Base-by-base conservation (phyloP, 768 basidiomycete genomes). In the Pisolithus albus region DNA sequence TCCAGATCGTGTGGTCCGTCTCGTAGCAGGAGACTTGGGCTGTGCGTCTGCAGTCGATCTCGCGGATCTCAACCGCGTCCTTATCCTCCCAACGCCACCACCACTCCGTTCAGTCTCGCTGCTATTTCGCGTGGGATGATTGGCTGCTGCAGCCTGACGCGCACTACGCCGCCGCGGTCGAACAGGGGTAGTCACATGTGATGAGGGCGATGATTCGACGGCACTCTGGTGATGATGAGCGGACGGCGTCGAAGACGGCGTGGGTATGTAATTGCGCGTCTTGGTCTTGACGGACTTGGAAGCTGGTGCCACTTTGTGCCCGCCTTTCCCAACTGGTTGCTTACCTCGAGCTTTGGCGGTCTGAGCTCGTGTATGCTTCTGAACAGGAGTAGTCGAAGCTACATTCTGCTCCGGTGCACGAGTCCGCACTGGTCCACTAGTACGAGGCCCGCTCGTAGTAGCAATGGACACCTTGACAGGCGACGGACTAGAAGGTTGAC, bases 401-500 rank as follows among this genome's bases (percentile, higher is more conserved):
- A 7, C 37, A 10, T 52, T 49, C 18, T 52, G 46, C 13, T 38
- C 2, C 19, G 51, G 49, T 1, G 30, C 48, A 11, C 50, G 43
- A 28, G 37, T 52, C 16, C 32, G 32, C 18, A 46, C 50, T 7
- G 32, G 40, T 9, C 43, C n/a, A 44, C 18, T 45, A 1, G 46
- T 15, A 18, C 45, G 59, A n/a, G 37, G 56, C 49, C 23, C 40
- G 44, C 21, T 38, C 15, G 38, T 19, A 4, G 47, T 23, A 7
- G 52, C 50, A 1, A 54, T 52, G 4, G 62, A 65, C 15, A 67
- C 5, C 45, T 67, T 67, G 47, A 67, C 58, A 4, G 65, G 65
- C n/a, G 67, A 67, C 2, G 67, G 65, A 42, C 57, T 67, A 13
- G 67, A 68, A 15, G 63, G 55, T 3, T 32, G 28, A 13, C 58